These are phyloP conservation scores for Scopulariopsis brevicaulis DNA, from an alignment of 2,329 filamentous ascomycete genomes.

Conservation along the genomic window DNA sequence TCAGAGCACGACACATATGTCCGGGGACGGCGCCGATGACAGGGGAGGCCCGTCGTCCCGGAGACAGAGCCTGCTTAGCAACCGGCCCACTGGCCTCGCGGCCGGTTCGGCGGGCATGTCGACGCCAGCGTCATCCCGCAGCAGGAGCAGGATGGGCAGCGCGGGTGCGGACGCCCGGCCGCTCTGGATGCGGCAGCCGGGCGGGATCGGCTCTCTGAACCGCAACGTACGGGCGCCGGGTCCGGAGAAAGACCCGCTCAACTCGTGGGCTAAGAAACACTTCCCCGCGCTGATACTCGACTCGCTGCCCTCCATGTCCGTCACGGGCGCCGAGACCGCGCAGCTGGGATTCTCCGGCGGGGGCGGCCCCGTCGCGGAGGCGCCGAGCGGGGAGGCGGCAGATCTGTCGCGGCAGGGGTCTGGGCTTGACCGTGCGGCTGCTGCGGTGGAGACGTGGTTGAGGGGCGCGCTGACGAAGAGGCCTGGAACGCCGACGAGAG, in stretches of 20 bases:
- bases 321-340: slow-evolving; percentile 49
- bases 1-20: slow-evolving; percentile 29
- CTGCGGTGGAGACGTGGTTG: slow-evolving; percentile 83
- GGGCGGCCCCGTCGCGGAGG: slow-evolving; percentile 35
- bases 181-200: slow-evolving; percentile 67
- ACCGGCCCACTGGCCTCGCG: slow-evolving; percentile 13
- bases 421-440: slow-evolving; percentile 70
- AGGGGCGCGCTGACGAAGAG: slow-evolving; percentile 65
- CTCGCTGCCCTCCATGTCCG: slow-evolving; percentile 52
- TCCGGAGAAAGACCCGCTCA: slow-evolving; percentile 74
- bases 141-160: slow-evolving; percentile 23
- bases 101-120: slow-evolving; percentile 6
- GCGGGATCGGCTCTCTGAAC: slow-evolving; percentile 75
- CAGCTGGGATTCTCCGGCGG: slow-evolving; percentile 39
- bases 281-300: slow-evolving; percentile 69
- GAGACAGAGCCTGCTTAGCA: slow-evolving; percentile 29
- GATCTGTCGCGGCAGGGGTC: slow-evolving; percentile 26
- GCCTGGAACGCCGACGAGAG: slow-evolving; percentile 35
- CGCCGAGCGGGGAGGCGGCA: slow-evolving; percentile 20
- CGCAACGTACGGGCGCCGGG: slow-evolving; percentile 63
- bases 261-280: slow-evolving; percentile 73
- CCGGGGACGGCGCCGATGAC: slow-evolving; percentile 13
- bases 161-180: slow-evolving; percentile 28
- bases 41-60: slow-evolving; percentile 17
- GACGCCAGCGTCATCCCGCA: slow-evolving; percentile 22